phyloP scores from a whole-genome alignment of 352 stramenopile species.

The Pythium periplocum region DNA sequence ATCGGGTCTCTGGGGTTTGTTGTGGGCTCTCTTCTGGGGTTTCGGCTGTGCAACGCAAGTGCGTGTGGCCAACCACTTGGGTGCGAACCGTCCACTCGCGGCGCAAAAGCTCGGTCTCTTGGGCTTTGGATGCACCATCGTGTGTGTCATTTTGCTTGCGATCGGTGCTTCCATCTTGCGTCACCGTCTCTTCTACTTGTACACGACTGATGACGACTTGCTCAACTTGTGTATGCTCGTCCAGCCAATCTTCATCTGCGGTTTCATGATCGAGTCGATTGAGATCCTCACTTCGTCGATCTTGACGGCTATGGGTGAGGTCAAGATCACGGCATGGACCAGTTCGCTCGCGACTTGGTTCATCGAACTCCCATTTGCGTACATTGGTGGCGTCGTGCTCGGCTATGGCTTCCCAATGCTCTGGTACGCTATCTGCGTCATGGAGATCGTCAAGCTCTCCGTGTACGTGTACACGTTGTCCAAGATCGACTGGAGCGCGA shows the following conservation, averaged over 20 bases:
- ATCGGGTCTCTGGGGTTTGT: slow-evolving; percentile 56
- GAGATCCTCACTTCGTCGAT: slow-evolving; percentile 43
- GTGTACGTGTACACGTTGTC: slow-evolving; percentile 33
- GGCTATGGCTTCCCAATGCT: slow-evolving; percentile 39
- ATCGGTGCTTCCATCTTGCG: slow-evolving; percentile 22
- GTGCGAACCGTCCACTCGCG: slow-evolving; percentile 57
- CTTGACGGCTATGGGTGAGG: slow-evolving; percentile 45
- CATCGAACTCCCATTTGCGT: slow-evolving; percentile 45
- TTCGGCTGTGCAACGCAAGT: slow-evolving; percentile 77
- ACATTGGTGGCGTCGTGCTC: slow-evolving; percentile 35
- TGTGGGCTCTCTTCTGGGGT: slow-evolving; percentile 79
- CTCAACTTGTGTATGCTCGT: slow-evolving; percentile 42
- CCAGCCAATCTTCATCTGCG: slow-evolving; percentile 44
- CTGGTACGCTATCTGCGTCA: slow-evolving; percentile 41
- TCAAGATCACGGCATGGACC: slow-evolving; percentile 40
- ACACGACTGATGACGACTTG: slow-evolving; percentile 45
- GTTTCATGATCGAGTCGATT: slow-evolving; percentile 43
- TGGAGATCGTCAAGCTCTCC: slow-evolving; percentile 38
- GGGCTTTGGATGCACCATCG: slow-evolving; percentile 55
- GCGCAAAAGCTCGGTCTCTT: slow-evolving; percentile 57
- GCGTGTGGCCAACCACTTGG: slow-evolving; percentile 71
- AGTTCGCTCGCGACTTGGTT: slow-evolving; percentile 41
- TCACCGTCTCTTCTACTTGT: slow-evolving; percentile 37
- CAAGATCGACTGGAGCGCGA: slow-evolving; percentile 36
- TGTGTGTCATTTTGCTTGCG: slow-evolving; percentile 46